Evolutionary conservation across 495 filamentous ascomycete genomes (phyloP), one percentile per base, ranked within the genome.

Genomic region (Acidiella bohemica): DNA sequence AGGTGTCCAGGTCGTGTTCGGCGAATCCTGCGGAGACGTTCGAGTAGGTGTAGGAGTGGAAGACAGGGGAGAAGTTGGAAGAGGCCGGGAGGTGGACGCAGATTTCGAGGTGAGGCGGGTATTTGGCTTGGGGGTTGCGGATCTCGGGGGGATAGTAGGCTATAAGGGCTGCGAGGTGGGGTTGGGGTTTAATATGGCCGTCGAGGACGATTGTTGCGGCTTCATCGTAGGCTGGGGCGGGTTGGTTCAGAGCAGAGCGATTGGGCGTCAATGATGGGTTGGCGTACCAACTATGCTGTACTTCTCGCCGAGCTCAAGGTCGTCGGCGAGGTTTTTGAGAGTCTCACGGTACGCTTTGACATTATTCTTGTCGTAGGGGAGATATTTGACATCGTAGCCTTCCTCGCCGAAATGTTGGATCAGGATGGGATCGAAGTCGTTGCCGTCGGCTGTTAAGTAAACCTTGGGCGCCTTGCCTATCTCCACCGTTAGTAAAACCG

Each of bases 121-220:
- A 75, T 17, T 57, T 53, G 9, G 61, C 57, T 5, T 63, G 60
- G 0, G 67, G 64, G 19, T 63, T 62, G 1, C 73, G 71, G 32
- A 77, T 66, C 16, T 47, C 43, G 25, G 65, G 63, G 0, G 76
- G 76, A 38, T 81, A 80, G 58, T 76, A 81, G 9, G 71, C 71
- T 22, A 76, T 53, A 0, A 80, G 60, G 0, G 71, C 70, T 37
- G 61, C 64, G 19, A 67, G 53, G 23, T 65, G 58, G 5, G 58
- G 61, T 39, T 65, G 51, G 0, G 73, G 68, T 43, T 72, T 69
- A 17, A 58, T 53, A 34, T 68, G 71, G 19, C 70, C 62, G 3
- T 72, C 65, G 18, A 81, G 66, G 21, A 67, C 71, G 44, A 65
- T 65, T 19, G 65, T 60, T 6, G 76, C 76, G 0, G 76, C 73